Percentiles rank a stretch among this genome's conserved stretches.
Evolutionary conservation across 2,329 filamentous ascomycete genomes (phyloP).

Genomic region (Teratosphaeria destructans): DNA sequence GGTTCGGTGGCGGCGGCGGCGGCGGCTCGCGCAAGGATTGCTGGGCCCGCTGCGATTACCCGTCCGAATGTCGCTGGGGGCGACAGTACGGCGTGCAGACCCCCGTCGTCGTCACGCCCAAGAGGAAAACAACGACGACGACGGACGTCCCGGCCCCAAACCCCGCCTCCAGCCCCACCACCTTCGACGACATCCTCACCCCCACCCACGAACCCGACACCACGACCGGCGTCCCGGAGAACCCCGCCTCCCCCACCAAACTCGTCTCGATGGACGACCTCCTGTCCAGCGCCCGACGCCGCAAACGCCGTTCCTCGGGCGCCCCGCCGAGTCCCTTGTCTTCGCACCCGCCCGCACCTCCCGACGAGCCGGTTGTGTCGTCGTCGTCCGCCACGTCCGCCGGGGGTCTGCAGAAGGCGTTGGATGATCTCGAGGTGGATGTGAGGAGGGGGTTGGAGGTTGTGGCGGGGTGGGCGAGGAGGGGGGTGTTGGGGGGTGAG

Average conservation of each 20-base stretch:
- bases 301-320: slow-evolving; percentile 17
- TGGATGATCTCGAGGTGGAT: slow-evolving; percentile 20
- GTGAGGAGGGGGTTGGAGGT: slow-evolving; percentile 11
- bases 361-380: neutral
- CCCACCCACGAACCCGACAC: neutral
- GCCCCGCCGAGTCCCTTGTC: slow-evolving; percentile 16
- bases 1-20: slow-evolving; percentile 7
- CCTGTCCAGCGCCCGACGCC: slow-evolving; percentile 16
- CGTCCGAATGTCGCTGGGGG: slow-evolving; percentile 35
- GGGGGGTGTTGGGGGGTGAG: neutral
- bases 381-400: neutral
- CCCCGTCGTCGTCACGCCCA: slow-evolving; percentile 4
- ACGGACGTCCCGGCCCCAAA: neutral
- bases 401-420: slow-evolving; percentile 8
- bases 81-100: slow-evolving; percentile 21
- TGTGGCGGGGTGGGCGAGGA: slow-evolving; percentile 5
- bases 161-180: slow-evolving; percentile 2
- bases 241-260: slow-evolving; percentile 11
- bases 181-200: slow-evolving; percentile 20
- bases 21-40: slow-evolving; percentile 25
- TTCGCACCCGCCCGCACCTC: slow-evolving; percentile 14
- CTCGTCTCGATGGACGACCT: slow-evolving; percentile 19
- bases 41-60: slow-evolving; percentile 37
- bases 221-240: slow-evolving; percentile 7
- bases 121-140: neutral